Percentiles rank a stretch among this genome's conserved stretches.
phyloP scores from a whole-genome alignment of 805 yeast species.

The Metschnikowia gelsemii region DNA sequence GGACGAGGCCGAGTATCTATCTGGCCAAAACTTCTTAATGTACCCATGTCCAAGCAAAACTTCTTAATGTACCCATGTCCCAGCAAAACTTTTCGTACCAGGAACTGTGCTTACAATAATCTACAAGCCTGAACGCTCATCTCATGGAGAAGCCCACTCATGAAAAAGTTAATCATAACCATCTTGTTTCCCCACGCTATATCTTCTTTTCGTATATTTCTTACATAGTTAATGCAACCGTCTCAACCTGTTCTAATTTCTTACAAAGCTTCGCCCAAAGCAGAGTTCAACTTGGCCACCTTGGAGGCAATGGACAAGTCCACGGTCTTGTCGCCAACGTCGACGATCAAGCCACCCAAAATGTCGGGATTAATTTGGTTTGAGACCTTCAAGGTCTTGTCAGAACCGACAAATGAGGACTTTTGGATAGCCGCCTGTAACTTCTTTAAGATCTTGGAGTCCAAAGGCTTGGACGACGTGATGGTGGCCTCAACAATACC shows the following conservation, averaged over 20 bases:
- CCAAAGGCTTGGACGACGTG: conserved; percentile 83
- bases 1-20: too few species aligned
- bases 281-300: conserved; percentile 85
- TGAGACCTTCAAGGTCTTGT: conserved; percentile 79
- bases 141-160: too few species aligned
- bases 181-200: too few species aligned
- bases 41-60: too few species aligned
- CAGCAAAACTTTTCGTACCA: too few species aligned
- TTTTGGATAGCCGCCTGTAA: conserved; percentile 73
- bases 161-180: too few species aligned
- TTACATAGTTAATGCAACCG: conserved; percentile 9
- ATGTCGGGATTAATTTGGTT: conserved; percentile 87
- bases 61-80: too few species aligned
- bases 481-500: conserved; percentile 93
- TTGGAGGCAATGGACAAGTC: conserved; percentile 85
- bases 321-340: conserved; percentile 95
- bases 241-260: conserved; percentile 10
- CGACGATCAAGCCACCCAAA: conserved; percentile 93
- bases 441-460: conserved; percentile 73
- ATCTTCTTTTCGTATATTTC: conserved; percentile 2
- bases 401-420: conserved; percentile 79
- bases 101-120: too few species aligned
- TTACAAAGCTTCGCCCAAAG: conserved; percentile 82
- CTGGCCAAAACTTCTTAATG: too few species aligned
- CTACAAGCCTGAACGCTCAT: too few species aligned